Conservation (phyloP, 2,329 filamentous ascomycete genomes). For the Trichoderma afroharzianum region DNA sequence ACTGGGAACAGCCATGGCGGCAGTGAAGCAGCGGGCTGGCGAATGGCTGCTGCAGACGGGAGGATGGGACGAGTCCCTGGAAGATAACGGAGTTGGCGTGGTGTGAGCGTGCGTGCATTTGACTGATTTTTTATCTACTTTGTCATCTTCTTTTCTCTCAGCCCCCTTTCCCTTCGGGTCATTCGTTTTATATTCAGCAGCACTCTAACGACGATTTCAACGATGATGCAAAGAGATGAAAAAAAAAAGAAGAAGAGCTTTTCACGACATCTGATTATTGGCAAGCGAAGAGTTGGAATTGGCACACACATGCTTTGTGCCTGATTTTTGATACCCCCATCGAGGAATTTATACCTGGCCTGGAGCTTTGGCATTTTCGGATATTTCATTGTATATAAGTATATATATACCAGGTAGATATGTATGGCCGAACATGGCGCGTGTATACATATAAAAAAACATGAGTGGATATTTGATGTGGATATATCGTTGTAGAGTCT, state of each 20-base stretch:
- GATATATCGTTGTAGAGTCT: not conserved
- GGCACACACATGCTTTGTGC: conserved; percentile 1
- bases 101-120: not conserved
- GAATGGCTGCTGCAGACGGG: conserved; percentile 70
- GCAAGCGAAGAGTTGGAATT: conserved; percentile 16
- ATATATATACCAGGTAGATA: not conserved
- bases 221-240: not conserved
- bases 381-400: conserved; percentile 22
- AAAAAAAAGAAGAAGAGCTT: not conserved
- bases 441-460: not conserved
- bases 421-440: not conserved
- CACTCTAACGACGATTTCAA: not conserved
- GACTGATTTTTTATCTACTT: not conserved
- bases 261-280: not conserved
- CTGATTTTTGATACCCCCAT: conserved; percentile 30
- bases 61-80: conserved; percentile 82
- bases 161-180: not conserved
- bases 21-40: conserved; percentile 70
- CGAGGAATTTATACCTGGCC: conserved; percentile 17
- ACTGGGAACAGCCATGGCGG: conserved; percentile 71
- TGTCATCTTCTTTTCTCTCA: too few relatives aligned
- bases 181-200: not conserved
- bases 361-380: conserved; percentile 18
- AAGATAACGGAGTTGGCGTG: conserved; percentile 49
- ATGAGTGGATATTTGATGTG: not conserved